Conservation (phyloP, 805 yeast genomes). For the Spathaspora hagerdaliae region DNA sequence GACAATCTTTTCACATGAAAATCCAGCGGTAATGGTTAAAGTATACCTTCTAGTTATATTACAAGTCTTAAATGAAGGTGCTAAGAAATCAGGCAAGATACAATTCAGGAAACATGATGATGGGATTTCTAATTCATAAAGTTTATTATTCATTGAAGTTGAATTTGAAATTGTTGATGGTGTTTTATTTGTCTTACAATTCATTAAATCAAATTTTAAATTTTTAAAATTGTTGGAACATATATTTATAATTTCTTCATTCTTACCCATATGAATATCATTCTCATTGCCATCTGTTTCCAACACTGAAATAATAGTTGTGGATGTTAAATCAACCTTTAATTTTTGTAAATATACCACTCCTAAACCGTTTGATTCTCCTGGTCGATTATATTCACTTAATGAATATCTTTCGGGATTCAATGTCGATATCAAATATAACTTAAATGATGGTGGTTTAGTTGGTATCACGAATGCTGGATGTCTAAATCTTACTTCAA, state of each 20-base stretch:
- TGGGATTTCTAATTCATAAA: conserved; percentile 46
- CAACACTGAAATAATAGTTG: conserved; percentile 23
- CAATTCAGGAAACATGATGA: conserved; percentile 34
- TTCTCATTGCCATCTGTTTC: conserved; percentile 18
- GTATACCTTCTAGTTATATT: conserved; percentile 42
- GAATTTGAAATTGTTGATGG: conserved; percentile 17
- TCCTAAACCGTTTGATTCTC: conserved; percentile 46
- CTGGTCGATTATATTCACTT: conserved; percentile 28
- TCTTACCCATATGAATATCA: conserved; percentile 24
- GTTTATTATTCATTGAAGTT: conserved; percentile 4
- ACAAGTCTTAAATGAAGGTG: conserved; percentile 56
- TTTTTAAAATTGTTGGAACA: conserved; percentile 32
- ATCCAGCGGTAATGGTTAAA: conserved; percentile 18
- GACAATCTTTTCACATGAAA: conserved; percentile 19
- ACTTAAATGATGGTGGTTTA: conserved; percentile 30
- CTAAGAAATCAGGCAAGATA: conserved; percentile 41
- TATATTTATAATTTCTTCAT: conserved; percentile 20
- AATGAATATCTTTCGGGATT: conserved; percentile 28
- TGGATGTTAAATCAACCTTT: conserved; percentile 24
- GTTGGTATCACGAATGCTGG: conserved; percentile 47
- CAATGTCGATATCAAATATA: conserved; percentile 24
- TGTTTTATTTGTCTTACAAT: conserved; percentile 23
- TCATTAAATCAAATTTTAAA: conserved; percentile 35
- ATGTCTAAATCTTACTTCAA: conserved; percentile 47
- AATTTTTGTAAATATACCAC: conserved; percentile 40